Evolutionary conservation across 139 green algal genomes (phyloP).

Genomic region (Diplosphaera chodatii): DNA sequence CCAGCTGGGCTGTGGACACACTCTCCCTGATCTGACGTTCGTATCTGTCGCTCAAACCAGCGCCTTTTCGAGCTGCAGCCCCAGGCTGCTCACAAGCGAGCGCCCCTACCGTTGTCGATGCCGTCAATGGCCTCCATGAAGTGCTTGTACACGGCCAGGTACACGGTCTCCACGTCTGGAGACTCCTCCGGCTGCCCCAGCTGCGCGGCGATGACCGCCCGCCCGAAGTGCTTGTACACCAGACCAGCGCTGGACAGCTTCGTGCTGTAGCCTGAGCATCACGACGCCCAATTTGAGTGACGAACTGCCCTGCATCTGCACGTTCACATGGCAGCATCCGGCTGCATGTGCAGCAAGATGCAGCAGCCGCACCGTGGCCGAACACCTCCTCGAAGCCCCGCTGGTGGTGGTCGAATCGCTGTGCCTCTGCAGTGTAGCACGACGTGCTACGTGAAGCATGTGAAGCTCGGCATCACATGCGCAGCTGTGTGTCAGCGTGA

Average conservation of each 20-base stretch:
- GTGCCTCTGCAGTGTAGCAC: conserved; percentile 16
- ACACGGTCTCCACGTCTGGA: conserved; percentile 71
- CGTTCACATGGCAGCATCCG: no score
- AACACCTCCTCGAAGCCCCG: conserved; percentile 74
- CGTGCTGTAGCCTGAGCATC: conserved; percentile 56
- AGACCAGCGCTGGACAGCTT: conserved; percentile 65
- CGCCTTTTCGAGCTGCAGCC: no score
- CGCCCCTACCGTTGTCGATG: conserved; percentile 89
- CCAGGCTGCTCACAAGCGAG: no score
- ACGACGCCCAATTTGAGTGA: no score
- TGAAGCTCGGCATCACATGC: no score
- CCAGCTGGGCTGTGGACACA: no score
- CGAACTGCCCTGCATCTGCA: no score
- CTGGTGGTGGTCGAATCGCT: conserved; percentile 95
- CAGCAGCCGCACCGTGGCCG: conserved; percentile 42
- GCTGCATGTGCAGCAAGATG: no score
- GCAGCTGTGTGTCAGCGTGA: no score
- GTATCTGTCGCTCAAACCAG: neutral
- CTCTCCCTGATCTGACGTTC: no score
- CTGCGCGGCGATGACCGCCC: conserved; percentile 48
- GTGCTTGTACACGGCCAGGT: conserved; percentile 83
- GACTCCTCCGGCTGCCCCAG: conserved; percentile 46
- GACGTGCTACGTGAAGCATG: no score
- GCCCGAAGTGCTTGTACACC: conserved; percentile 85
- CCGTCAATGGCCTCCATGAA: conserved; percentile 95